phyloP scores from a whole-genome alignment of 179 eudicot genomes.

The Corrigiola litoralis region DNA sequence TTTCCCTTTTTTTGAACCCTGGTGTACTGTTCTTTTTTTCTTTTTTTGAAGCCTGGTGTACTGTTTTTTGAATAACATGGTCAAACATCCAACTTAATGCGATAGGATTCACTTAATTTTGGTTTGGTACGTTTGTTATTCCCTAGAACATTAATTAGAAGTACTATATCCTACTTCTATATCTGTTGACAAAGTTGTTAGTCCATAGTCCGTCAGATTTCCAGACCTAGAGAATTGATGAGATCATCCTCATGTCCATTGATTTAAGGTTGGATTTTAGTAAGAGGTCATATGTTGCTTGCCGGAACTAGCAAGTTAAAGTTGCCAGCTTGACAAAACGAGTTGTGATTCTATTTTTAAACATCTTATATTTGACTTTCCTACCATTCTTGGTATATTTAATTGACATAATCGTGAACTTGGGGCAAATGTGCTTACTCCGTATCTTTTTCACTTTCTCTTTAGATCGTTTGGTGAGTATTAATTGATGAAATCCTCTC shows the following conservation, averaged over 20 bases:
- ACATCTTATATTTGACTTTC: neutral
- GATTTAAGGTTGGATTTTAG: neutral
- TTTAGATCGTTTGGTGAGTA: no score
- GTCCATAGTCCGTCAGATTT: neutral
- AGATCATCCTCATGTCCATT: neutral
- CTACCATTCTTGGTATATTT: neutral
- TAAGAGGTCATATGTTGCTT: conserved; percentile 19
- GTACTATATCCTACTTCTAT: neutral
- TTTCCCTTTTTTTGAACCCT: no score
- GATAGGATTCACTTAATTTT: conserved; percentile 4
- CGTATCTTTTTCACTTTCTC: no score
- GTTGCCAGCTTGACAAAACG: conserved; percentile 21
- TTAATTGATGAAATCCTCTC: no score
- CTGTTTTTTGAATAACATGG: conserved; percentile 7
- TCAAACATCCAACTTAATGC: conserved; percentile 21
- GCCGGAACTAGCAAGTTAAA: conserved; percentile 30
- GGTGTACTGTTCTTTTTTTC: no score
- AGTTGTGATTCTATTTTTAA: neutral
- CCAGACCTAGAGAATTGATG: neutral
- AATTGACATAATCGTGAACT: neutral
- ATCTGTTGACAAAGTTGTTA: conserved; percentile 3
- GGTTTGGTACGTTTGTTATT: conserved; percentile 36
- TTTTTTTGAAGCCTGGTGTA: no score
- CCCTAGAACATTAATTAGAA: conserved; percentile 23
- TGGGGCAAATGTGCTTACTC: neutral